Conservation (phyloP, 2,329 filamentous ascomycete species). For the Fusarium camptoceras region DNA sequence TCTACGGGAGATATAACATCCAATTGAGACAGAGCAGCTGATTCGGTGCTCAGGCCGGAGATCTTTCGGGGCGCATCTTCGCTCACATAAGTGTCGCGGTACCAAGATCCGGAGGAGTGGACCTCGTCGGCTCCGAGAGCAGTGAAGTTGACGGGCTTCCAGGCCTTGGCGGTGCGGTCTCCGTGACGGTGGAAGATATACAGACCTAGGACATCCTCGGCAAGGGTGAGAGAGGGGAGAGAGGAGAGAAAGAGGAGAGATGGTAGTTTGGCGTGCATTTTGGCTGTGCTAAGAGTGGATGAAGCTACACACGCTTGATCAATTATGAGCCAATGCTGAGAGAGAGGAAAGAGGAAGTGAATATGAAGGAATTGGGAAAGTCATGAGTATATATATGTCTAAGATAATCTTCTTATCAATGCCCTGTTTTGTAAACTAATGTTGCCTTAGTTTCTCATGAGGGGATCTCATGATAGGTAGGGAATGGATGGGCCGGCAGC, state of each 20-base stretch:
- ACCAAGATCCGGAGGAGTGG: conserved; percentile 78
- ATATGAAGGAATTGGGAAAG: not conserved
- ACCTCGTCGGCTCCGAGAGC: conserved; percentile 83
- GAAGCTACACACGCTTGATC: conserved; percentile 23
- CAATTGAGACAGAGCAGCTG: conserved; percentile 77
- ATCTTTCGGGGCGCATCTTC: conserved; percentile 70
- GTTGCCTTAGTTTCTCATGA: not conserved
- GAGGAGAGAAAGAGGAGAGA: conserved; percentile 53
- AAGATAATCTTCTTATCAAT: not conserved
- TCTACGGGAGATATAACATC: conserved; percentile 78
- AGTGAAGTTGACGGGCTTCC: conserved; percentile 78
- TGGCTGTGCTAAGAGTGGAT: conserved; percentile 1
- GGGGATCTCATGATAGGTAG: conserved; percentile 1
- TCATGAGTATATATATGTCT: not conserved
- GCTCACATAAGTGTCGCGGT: conserved; percentile 79
- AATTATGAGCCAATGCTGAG: not conserved
- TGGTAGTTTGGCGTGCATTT: conserved; percentile 57
- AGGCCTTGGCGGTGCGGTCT: conserved; percentile 84
- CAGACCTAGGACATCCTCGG: conserved; percentile 80
- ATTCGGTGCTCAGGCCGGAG: conserved; percentile 71
- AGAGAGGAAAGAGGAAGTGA: not conserved
- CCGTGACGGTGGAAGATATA: conserved; percentile 93
- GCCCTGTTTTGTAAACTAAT: not conserved
- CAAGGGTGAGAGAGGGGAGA: conserved; percentile 53
- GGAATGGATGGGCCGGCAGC: not conserved